phyloP scores from a whole-genome alignment of 2,329 filamentous ascomycete genomes.

The Aphanoascus verrucosus region DNA sequence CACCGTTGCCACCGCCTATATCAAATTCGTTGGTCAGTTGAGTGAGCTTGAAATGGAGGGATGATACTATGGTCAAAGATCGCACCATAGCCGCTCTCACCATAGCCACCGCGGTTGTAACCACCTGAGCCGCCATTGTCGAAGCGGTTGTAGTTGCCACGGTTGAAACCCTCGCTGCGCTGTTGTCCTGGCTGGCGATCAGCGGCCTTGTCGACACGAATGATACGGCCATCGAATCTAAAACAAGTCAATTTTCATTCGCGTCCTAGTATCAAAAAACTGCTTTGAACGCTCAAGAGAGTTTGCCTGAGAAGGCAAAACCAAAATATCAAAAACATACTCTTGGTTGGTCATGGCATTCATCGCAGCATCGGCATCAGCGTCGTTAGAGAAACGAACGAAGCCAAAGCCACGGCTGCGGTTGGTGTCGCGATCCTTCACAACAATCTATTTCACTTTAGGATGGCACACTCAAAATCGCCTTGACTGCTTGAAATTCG shows the following conservation, averaged over 20 bases:
- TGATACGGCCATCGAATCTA: constrained; percentile 86
- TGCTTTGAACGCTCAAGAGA: constrained; percentile 16
- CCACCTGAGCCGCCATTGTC: constrained; percentile 26
- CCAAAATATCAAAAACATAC: constrained; percentile 44
- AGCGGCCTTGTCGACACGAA: constrained; percentile 91
- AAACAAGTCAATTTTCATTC: constrained; percentile 17
- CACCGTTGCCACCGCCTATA: constrained; percentile 17
- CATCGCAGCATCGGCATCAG: constrained; percentile 36
- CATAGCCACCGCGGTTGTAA: constrained; percentile 26
- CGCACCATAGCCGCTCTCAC: constrained; percentile 28
- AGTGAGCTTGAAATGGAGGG: background rate
- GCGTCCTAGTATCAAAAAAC: constrained; percentile 10
- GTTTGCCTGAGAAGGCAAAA: constrained; percentile 2
- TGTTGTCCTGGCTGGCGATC: constrained; percentile 56
- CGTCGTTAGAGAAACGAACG: constrained; percentile 60
- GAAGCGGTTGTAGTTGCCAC: constrained; percentile 38
- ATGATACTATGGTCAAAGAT: background rate
- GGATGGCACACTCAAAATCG: constrained; percentile 13
- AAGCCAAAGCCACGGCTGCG: constrained; percentile 97
- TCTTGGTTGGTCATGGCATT: constrained; percentile 46
- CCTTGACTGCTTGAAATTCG: constrained; percentile 10
- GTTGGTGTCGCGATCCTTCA: constrained; percentile 93
- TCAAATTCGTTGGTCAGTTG: background rate
- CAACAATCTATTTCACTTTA: constrained; percentile 60
- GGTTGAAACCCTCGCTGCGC: constrained; percentile 43